phyloP scores from a whole-genome alignment of 2,329 filamentous ascomycete species.

The Alternaria gansuensis region DNA sequence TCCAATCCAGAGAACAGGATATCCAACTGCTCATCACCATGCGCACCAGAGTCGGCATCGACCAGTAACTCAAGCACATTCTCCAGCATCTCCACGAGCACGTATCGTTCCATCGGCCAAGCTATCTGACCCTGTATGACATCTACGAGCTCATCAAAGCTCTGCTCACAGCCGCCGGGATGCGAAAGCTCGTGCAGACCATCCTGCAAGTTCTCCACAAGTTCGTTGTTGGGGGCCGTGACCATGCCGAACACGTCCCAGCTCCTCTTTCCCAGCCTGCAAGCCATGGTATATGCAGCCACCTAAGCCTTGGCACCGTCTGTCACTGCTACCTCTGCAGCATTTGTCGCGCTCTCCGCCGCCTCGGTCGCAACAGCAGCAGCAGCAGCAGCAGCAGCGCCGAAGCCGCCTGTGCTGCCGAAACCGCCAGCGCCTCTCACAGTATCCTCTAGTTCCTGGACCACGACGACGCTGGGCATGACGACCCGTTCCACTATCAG shows the following conservation, averaged over 20 bases:
- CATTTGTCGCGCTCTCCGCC: background rate
- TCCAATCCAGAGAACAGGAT: background rate
- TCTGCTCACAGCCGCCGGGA: background rate
- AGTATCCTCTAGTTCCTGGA: constrained; percentile 86
- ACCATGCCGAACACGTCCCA: background rate
- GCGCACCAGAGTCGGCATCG: background rate
- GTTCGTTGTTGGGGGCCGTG: background rate
- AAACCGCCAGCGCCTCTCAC: constrained; percentile 81
- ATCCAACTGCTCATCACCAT: background rate
- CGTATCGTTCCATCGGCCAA: background rate
- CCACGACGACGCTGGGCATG: constrained; percentile 90
- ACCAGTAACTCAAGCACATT: background rate
- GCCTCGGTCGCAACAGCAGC: background rate
- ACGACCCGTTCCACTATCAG: constrained; percentile 93
- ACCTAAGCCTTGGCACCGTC: constrained; percentile 2
- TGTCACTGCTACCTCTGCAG: background rate
- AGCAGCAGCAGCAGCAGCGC: constrained; percentile 12
- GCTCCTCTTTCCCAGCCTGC: background rate
- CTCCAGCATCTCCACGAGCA: background rate
- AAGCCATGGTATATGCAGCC: background rate
- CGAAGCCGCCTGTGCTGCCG: constrained; percentile 53
- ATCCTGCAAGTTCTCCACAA: background rate
- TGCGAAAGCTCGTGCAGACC: background rate
- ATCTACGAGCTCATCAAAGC: background rate
- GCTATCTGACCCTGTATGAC: background rate